Percentiles rank a stretch among this genome's conserved stretches.
phyloP scores from a whole-genome alignment of 192 early-diverging fungal species.

The Obelidium mucronatum region DNA sequence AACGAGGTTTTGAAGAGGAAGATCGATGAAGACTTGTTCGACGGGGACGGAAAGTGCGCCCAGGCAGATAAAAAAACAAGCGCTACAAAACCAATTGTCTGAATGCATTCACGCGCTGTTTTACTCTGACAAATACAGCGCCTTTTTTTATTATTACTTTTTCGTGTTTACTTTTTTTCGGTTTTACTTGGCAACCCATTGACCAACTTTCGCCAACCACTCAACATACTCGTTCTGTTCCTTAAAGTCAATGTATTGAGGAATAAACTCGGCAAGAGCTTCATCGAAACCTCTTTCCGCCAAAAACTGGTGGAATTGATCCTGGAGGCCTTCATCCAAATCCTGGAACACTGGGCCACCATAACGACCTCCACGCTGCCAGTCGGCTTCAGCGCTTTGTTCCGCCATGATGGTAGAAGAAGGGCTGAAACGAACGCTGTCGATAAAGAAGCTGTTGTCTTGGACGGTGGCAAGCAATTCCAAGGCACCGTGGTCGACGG shows the following conservation, averaged over 20 bases:
- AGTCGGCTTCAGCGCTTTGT: slow-evolving; percentile 83
- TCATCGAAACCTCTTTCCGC: slow-evolving; percentile 87
- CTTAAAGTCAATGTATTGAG: slow-evolving; percentile 90
- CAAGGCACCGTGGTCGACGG: slow-evolving; percentile 68
- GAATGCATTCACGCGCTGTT: too few relatives aligned
- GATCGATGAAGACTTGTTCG: too few relatives aligned
- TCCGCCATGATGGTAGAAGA: slow-evolving; percentile 69
- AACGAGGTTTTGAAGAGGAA: too few relatives aligned
- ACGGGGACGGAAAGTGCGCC: too few relatives aligned
- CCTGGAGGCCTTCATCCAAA: slow-evolving; percentile 79
- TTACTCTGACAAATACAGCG: too few relatives aligned
- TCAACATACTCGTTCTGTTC: slow-evolving; percentile 92
- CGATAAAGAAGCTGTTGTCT: slow-evolving; percentile 87
- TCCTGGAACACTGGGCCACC: slow-evolving; percentile 91
- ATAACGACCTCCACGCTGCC: slow-evolving; percentile 85
- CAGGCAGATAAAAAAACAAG: too few relatives aligned
- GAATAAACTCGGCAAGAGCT: slow-evolving; percentile 84
- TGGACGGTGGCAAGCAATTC: slow-evolving; percentile 81
- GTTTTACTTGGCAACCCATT: slow-evolving; percentile 73
- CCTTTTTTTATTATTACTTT: not conserved
- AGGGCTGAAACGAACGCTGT: slow-evolving; percentile 76
- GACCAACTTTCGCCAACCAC: slow-evolving; percentile 85
- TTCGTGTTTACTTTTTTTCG: too few relatives aligned
- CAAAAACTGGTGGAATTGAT: slow-evolving; percentile 65
- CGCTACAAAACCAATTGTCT: too few relatives aligned